Evolutionary conservation across 2,329 filamentous ascomycete species (phyloP).

Genomic region (Fusarium luffae): DNA sequence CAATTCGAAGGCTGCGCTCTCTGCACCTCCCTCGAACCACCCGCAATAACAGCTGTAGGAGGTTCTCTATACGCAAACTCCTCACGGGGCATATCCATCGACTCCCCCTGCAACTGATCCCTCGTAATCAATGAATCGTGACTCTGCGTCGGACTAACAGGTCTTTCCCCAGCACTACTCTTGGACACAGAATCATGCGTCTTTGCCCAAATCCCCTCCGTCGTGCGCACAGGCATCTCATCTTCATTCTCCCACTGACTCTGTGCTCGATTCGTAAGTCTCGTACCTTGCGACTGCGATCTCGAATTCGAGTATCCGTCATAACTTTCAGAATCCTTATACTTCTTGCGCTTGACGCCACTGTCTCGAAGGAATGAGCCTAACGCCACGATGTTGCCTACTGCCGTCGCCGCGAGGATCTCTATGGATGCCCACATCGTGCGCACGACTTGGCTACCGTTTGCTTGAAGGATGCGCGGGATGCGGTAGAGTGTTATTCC

Average conservation of each 20-base stretch:
- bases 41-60: slow-evolving; percentile 32
- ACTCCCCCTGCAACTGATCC: slow-evolving; percentile 29
- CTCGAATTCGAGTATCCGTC: slow-evolving; percentile 44
- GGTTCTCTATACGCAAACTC: slow-evolving; percentile 24
- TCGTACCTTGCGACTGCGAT: slow-evolving; percentile 38
- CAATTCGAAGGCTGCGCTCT: slow-evolving; percentile 20
- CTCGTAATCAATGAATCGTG: slow-evolving; percentile 45
- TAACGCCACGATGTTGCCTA: slow-evolving; percentile 86
- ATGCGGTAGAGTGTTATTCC: slow-evolving; percentile 81
- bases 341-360: slow-evolving; percentile 87
- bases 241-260: slow-evolving; percentile 44
- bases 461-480: slow-evolving; percentile 73
- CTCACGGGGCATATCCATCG: slow-evolving; percentile 23
- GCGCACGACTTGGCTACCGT: slow-evolving; percentile 82
- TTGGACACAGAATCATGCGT: slow-evolving; percentile 40
- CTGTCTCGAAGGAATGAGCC: slow-evolving; percentile 90
- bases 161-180: slow-evolving; percentile 25
- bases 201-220: slow-evolving; percentile 43
- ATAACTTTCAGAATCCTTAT: slow-evolving; percentile 65
- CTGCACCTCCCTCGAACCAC: slow-evolving; percentile 29
- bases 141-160: slow-evolving; percentile 44
- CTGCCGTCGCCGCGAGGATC: slow-evolving; percentile 83
- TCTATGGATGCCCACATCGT: slow-evolving; percentile 89
- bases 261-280: slow-evolving; percentile 24
- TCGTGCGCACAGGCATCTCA: slow-evolving; percentile 37